Percentiles rank a stretch among this genome's conserved stretches.
Conservation (phyloP, 2,329 filamentous ascomycete genomes). For the Chaetomiaceae sp. region DNA sequence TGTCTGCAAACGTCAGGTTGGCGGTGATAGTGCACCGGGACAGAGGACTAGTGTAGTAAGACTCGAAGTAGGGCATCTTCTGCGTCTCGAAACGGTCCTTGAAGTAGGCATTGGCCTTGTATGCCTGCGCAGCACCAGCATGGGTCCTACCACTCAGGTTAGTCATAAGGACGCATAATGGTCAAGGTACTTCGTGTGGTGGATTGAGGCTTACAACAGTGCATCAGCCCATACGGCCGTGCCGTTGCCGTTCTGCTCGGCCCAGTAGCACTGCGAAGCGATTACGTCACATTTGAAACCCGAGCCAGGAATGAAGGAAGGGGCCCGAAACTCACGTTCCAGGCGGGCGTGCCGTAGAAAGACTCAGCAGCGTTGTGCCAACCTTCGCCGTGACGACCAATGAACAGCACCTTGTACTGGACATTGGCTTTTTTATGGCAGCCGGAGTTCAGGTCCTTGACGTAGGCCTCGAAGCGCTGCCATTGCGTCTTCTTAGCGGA, state of each 20-base stretch:
- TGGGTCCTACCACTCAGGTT: background rate
- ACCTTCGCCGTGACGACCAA: conserved; percentile 1
- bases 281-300: background rate
- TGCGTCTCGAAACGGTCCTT: background rate
- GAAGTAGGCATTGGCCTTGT: conserved; percentile 1
- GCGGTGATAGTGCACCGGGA: background rate
- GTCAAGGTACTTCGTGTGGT: too few species aligned
- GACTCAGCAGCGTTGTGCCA: conserved; percentile 6
- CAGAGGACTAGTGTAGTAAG: background rate
- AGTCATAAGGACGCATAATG: too few species aligned
- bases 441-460: background rate
- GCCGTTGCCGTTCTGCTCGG: background rate
- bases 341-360: conserved; percentile 4
- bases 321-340: background rate
- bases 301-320: background rate
- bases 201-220: background rate
- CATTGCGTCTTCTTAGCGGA: background rate
- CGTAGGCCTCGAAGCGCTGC: background rate
- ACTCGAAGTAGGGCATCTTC: background rate
- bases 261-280: background rate
- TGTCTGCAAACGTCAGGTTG: conserved; percentile 1
- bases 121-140: background rate
- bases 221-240: background rate
- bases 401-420: conserved; percentile 2
- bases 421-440: background rate